phyloP scores from a whole-genome alignment of 2,329 filamentous ascomycete genomes.

The Aspergillus alliaceus region DNA sequence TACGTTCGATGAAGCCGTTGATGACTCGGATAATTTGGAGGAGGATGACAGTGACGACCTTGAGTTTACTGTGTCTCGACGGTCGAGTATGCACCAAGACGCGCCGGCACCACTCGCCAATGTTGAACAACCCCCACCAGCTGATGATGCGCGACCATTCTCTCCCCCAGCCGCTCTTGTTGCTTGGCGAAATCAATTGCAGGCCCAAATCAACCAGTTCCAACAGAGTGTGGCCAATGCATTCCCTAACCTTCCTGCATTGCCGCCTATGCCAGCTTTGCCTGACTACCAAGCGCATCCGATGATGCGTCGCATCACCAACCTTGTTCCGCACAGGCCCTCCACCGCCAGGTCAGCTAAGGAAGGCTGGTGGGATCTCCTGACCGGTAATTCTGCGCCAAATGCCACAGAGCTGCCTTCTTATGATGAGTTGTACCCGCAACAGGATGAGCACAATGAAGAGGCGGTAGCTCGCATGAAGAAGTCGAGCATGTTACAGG shows the following conservation, averaged over 20 bases:
- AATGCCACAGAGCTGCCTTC: constrained; percentile 64
- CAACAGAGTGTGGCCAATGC: constrained; percentile 69
- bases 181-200: constrained; percentile 71
- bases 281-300: constrained; percentile 73
- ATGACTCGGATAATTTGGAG: constrained; percentile 38
- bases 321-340: constrained; percentile 68
- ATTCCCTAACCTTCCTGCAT: constrained; percentile 61
- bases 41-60: constrained; percentile 26
- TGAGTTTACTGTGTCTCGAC: constrained; percentile 33
- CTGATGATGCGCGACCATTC: constrained; percentile 33
- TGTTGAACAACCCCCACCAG: constrained; percentile 25
- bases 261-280: constrained; percentile 63
- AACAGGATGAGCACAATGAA: constrained; percentile 31
- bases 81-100: constrained; percentile 39
- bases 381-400: constrained; percentile 51
- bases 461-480: constrained; percentile 43
- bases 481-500: constrained; percentile 43
- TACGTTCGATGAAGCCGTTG: constrained; percentile 45
- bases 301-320: constrained; percentile 71
- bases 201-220: constrained; percentile 72
- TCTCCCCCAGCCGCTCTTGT: constrained; percentile 64
- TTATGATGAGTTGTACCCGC: constrained; percentile 76
- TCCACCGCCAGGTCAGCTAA: constrained; percentile 44
- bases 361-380: constrained; percentile 67
- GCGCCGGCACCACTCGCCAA: constrained; percentile 21